A percentile compares a stretch with the other conserved stretches of the same genome.
phyloP scores from a whole-genome alignment of 2,329 filamentous ascomycete genomes.

The Alternaria arbusti region DNA sequence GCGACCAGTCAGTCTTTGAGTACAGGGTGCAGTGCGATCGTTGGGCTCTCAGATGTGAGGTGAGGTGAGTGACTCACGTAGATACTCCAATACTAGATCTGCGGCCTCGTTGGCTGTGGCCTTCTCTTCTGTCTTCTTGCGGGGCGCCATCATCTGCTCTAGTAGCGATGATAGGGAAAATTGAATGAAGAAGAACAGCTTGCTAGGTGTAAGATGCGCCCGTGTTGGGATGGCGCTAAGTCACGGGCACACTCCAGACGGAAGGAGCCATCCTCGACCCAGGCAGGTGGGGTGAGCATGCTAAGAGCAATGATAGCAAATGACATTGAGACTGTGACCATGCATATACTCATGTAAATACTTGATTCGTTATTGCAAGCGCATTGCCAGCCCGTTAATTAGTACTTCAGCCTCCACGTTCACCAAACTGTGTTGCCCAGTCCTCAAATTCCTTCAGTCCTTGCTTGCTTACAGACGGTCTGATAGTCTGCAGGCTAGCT shows the following conservation, averaged over 20 bases:
- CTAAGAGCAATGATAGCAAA: too few relatives aligned
- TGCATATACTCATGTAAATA: background rate
- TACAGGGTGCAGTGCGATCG: background rate
- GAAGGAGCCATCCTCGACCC: slow-evolving; percentile 16
- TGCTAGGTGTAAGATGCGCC: background rate
- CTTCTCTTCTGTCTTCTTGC: slow-evolving; percentile 48
- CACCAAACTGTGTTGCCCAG: slow-evolving; percentile 92
- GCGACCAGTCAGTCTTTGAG: slow-evolving; percentile 6
- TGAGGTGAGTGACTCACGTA: slow-evolving; percentile 50
- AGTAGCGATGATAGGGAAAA: background rate
- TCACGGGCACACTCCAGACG: slow-evolving; percentile 1
- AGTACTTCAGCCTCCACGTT: slow-evolving; percentile 72
- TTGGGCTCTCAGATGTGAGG: background rate
- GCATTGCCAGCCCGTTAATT: background rate
- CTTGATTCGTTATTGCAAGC: background rate
- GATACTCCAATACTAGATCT: slow-evolving; percentile 57
- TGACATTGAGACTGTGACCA: background rate
- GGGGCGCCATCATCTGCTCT: slow-evolving; percentile 39
- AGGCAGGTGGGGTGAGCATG: slow-evolving; percentile 10
- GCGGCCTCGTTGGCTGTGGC: slow-evolving; percentile 45
- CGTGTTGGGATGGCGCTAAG: slow-evolving; percentile 4
- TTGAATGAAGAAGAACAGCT: background rate
- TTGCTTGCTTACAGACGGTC: slow-evolving; percentile 85
- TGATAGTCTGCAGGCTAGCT: slow-evolving; percentile 81
- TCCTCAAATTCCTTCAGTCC: slow-evolving; percentile 90